These are phyloP conservation scores for Eucalyptus decipiens DNA, from an alignment of 345 rosid genomes.

Conservation along the genomic window DNA sequence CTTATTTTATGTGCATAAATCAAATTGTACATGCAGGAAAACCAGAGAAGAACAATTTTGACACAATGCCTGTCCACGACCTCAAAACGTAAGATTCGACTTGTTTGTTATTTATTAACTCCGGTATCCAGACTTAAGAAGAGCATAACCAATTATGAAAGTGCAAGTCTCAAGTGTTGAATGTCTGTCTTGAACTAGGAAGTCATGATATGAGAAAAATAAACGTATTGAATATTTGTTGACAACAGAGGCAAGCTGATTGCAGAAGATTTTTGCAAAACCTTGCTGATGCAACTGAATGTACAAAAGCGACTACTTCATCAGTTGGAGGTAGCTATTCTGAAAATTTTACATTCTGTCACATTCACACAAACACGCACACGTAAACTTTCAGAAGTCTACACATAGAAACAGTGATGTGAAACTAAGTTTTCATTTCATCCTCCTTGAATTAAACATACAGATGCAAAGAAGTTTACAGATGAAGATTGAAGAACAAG, in stretches of 20 bases:
- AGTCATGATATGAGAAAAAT: not conserved
- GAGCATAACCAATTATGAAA: not conserved
- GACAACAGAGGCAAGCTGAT: not conserved
- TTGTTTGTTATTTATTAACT: not conserved
- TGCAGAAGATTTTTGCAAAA: not conserved
- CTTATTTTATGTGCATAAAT: not conserved
- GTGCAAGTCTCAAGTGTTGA: not conserved
- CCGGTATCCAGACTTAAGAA: not conserved
- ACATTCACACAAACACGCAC: not conserved
- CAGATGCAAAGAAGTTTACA: conserved; percentile 18
- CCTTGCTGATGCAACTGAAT: conserved; percentile 8
- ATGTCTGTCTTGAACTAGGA: not conserved
- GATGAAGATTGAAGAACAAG: conserved; percentile 22
- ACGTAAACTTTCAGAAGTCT: not conserved
- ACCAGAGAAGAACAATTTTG: not conserved
- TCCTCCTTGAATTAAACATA: not conserved
- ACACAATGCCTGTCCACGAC: not conserved
- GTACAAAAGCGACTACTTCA: conserved; percentile 12
- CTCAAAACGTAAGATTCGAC: not conserved
- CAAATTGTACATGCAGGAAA: not conserved
- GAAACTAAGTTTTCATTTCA: not conserved
- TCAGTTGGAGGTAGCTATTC: conserved; percentile 1
- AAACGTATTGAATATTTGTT: not conserved
- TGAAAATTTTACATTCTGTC: not conserved
- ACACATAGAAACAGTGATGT: not conserved